A percentile compares a stretch with the other conserved stretches of the same genome.
Conservation (phyloP, 163 green algal genomes). For the Chlorella variabilis region DNA sequence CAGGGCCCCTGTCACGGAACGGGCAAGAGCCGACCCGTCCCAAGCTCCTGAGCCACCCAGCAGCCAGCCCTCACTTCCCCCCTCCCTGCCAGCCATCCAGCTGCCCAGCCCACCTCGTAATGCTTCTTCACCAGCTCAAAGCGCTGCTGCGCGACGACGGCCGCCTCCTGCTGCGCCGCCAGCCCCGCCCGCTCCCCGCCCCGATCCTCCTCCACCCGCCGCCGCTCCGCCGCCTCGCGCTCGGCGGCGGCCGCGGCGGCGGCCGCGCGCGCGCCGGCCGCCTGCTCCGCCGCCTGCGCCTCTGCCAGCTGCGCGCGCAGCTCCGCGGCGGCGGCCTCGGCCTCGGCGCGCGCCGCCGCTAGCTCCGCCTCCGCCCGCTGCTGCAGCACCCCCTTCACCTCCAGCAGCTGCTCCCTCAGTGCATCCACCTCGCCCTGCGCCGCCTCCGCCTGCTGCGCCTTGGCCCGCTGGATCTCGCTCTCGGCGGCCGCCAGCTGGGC, state of each 20-base stretch:
- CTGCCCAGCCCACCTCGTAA: conserved; percentile 25
- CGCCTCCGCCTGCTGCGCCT: conserved; percentile 20
- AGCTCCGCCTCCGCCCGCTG: conserved; percentile 6
- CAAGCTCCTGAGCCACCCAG: no score
- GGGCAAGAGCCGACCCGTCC: no score
- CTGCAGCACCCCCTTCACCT: conserved; percentile 9
- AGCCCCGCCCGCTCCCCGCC: not conserved
- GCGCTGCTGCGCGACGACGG: not conserved
- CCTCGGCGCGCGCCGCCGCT: not conserved
- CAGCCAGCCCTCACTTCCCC: no score
- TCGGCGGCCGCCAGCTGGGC: conserved; percentile 41
- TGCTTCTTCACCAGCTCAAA: conserved; percentile 35
- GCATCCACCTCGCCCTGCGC: conserved; percentile 31
- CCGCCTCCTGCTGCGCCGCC: conserved; percentile 5
- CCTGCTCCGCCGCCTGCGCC: not conserved
- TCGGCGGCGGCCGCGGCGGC: not conserved
- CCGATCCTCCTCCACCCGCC: not conserved
- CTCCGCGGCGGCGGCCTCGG: not conserved
- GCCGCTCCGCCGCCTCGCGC: not conserved
- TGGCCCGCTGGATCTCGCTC: conserved; percentile 33
- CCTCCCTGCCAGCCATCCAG: no score
- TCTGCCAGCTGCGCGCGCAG: conserved; percentile 10
- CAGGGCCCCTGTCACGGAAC: no score
- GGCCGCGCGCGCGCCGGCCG: not conserved
- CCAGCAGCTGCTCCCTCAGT: not conserved